Base-by-base conservation (phyloP, 2,329 filamentous ascomycete species). In the Orbilia oligospora region DNA sequence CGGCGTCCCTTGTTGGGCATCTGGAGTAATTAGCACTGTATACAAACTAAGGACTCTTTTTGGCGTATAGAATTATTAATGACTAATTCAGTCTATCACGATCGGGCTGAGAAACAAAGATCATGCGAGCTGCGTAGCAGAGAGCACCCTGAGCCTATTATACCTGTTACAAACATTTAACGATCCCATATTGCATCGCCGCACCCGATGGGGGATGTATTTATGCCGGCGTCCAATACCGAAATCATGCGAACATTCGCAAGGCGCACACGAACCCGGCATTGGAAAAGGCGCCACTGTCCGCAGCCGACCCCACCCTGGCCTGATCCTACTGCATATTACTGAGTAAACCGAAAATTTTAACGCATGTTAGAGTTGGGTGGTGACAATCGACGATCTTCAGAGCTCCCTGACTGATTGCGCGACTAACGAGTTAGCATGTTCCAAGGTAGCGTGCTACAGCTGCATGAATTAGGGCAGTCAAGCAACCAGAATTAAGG, bases 221-320 rank as follows among this genome's bases (percentile, higher is more conserved):
- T 6, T 30, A 30, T 5, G 14, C 16, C 14, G n/a, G 12, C 12
- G 6, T n/a, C 27, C 8, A 36, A 36, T 14, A 18, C 27, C 16
- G 6, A 16, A 1, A 14, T n/a, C 16, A 41, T 14, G 1, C 14
- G 6, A 16, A 36, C 6, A 36, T 22, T 20, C 27, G 53, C 56
- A 61, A 41, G 56, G 56, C 18, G 12, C 33, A 61, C 56, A 61
- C 36, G 36, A 27, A 58, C 6, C n/a, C 30, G 9, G 53, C 33
- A 58, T 41, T 58, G 18, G 22, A 61, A 61, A 27, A 58, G 38
- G 33, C 56, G 56, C 56, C 36, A 36, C 20, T 20, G 36, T 44
- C 36, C 56, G 56, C 56, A 61, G 56, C 20, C 36, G 33, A 30
- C 56, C 53, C 56, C 56, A 44, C 36, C n/a, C 16, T n/a, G n/a